These are phyloP conservation scores for Rhizopogon rudus DNA, from an alignment of 768 basidiomycete species.

Conservation along the genomic window DNA sequence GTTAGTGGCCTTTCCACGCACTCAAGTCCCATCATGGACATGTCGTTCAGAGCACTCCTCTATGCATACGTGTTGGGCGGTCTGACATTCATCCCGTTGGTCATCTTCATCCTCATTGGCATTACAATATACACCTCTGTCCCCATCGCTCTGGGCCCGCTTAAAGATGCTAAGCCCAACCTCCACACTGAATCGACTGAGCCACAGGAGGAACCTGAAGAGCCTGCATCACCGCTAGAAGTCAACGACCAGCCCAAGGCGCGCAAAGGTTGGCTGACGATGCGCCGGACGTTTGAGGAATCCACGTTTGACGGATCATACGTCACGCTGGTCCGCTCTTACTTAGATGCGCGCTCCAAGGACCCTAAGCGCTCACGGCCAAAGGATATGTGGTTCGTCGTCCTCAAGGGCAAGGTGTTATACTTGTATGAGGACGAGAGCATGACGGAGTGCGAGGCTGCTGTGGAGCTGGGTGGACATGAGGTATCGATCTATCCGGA, in stretches of 20 bases:
- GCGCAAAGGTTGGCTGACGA: constrained; percentile 79
- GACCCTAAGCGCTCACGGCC: constrained; percentile 81
- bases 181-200: constrained; percentile 22
- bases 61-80: constrained; percentile 90
- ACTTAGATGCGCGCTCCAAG: constrained; percentile 77
- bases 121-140: constrained; percentile 79
- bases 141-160: constrained; percentile 56
- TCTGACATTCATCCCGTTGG: constrained; percentile 81
- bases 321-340: constrained; percentile 73
- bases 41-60: constrained; percentile 67
- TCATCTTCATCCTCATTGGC: constrained; percentile 53
- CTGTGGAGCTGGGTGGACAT: constrained; percentile 79
- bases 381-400: constrained; percentile 91
- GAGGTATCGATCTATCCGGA: constrained; percentile 74
- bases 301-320: constrained; percentile 59
- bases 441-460: constrained; percentile 87
- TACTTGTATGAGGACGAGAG: constrained; percentile 93
- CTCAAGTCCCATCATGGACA: constrained; percentile 19
- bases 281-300: constrained; percentile 77
- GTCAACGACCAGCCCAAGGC: constrained; percentile 56
- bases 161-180: constrained; percentile 32
- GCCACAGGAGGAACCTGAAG: constrained; percentile 12
- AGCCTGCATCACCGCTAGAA: constrained; percentile 18
- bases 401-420: constrained; percentile 85
- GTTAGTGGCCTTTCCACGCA: neutral